Percentiles rank a stretch among this genome's conserved stretches.
Evolutionary conservation across 139 green algal species (phyloP).

Genomic region (Picochlorum sp.): DNA sequence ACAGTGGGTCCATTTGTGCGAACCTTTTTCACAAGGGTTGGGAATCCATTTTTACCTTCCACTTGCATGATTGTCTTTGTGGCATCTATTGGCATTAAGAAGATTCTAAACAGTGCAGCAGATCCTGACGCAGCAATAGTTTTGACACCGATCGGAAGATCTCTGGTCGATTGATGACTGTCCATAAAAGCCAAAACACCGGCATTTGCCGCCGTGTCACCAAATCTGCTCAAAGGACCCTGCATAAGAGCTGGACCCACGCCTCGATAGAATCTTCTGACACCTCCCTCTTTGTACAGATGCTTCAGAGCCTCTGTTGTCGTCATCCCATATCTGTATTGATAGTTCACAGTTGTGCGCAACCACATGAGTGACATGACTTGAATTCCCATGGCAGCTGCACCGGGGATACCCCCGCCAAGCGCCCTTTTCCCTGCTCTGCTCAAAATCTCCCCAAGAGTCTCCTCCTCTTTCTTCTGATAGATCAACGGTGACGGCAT

Average conservation of each 20-base stretch:
- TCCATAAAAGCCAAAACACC: constrained; percentile 74
- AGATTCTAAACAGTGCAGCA: constrained; percentile 73
- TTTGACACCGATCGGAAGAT: constrained; percentile 66
- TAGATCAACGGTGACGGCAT: constrained; percentile 10
- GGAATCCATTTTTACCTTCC: constrained; percentile 60
- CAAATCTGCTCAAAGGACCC: constrained; percentile 80
- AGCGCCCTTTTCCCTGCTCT: constrained; percentile 62
- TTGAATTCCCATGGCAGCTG: constrained; percentile 70
- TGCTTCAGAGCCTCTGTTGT: constrained; percentile 52
- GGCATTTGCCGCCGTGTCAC: constrained; percentile 89
- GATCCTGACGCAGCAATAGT: constrained; percentile 59
- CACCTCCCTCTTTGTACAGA: constrained; percentile 79
- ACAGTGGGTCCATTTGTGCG: constrained; percentile 56
- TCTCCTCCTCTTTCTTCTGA: constrained; percentile 24
- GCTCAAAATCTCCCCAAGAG: constrained; percentile 46
- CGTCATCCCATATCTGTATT: constrained; percentile 56
- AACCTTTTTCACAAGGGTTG: constrained; percentile 60
- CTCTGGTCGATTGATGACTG: constrained; percentile 41
- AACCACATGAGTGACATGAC: constrained; percentile 82
- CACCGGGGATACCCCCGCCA: constrained; percentile 72
- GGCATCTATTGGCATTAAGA: constrained; percentile 87
- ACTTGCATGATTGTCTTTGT: constrained; percentile 90
- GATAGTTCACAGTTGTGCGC: constrained; percentile 85
- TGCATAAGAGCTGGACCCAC: constrained; percentile 74
- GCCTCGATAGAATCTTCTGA: constrained; percentile 86